Conservation (phyloP, 2,329 filamentous ascomycete species). For the Conoideocrella luteorostrata region DNA sequence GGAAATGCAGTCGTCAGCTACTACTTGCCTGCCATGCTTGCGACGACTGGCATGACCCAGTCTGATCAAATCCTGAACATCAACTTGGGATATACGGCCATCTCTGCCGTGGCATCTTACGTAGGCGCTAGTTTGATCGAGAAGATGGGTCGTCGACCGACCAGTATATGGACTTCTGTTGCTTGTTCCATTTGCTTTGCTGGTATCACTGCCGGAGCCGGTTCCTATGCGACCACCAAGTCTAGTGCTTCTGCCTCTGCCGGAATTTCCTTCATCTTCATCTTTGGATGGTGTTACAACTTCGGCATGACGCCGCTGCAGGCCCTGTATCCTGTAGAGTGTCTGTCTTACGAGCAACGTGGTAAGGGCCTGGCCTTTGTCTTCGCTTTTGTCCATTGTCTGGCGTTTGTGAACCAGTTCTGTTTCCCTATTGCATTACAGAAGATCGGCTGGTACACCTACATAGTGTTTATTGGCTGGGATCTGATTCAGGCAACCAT, state of each 20-base stretch:
- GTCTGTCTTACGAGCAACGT: constrained; percentile 46
- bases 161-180: constrained; percentile 2
- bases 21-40: constrained; percentile 35
- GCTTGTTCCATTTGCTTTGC: constrained; percentile 6
- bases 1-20: constrained; percentile 24
- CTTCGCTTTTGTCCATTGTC: constrained; percentile 37
- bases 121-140: constrained; percentile 36
- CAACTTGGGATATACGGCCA: constrained; percentile 29
- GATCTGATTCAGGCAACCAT: constrained; percentile 31
- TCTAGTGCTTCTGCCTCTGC: constrained; percentile 1
- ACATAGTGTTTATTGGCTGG: constrained; percentile 45
- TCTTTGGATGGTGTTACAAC: constrained; percentile 32
- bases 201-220: constrained; percentile 3
- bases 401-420: constrained; percentile 29
- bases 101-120: constrained; percentile 26
- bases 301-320: constrained; percentile 30
- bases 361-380: constrained; percentile 50
- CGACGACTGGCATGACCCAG: constrained; percentile 31
- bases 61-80: constrained; percentile 27
- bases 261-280: constrained; percentile 7
- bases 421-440: constrained; percentile 40
- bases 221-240: neutral
- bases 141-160: constrained; percentile 33
- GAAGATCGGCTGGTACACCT: constrained; percentile 47
- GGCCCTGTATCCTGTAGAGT: constrained; percentile 46